Evolutionary conservation across 352 stramenopile species (phyloP), one percentile per base, ranked within the genome.

Genomic region (Blastocystis sp.): DNA sequence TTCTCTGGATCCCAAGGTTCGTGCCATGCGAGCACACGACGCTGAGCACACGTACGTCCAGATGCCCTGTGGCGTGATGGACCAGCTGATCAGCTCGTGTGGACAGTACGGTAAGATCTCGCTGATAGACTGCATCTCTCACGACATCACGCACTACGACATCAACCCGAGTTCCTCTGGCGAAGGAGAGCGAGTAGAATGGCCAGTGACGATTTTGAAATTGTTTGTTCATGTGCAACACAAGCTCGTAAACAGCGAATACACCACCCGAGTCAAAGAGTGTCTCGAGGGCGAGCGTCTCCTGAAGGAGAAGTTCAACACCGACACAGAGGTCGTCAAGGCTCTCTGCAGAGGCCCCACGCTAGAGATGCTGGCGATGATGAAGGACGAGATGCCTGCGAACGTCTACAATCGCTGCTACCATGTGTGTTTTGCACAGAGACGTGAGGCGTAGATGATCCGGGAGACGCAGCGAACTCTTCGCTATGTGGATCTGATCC

Each of bases 61-160:
- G n/a, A 81, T 81, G 70, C 70, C 70, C 16, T 81, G 70, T 41
- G 70, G 70, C 18, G 70, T 81, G 34, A 81, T 81, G 70, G 70
- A 81, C 50, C 70, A 81, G 24, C 43, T 81, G 20, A 81, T 81
- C 45, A 62, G 37, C 20, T 64, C 70, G 2, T 81, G 70, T 24
- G 70, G 70, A 9, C 70, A 81, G 43, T 81, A 81, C 37, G 70
- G 70, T 5, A 64, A 63, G 41, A 63, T 81, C 1, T 81, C 70
- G 20, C 70, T 81, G 24, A 81, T 81, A 5, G 70, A 81, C 55
- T 81, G 70, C 45, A 81, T 81, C 45, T 65, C 70, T 7, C 70
- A 81, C 43, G 70, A 81, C n/a, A 81, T 81, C n/a, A n/a, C 11
- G 50, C 70, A 81, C 39, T 81, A 50, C 55, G 70, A 81, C n/a